These are phyloP conservation scores for Pythium biforme DNA, from an alignment of 352 stramenopile species.

Conservation along the genomic window DNA sequence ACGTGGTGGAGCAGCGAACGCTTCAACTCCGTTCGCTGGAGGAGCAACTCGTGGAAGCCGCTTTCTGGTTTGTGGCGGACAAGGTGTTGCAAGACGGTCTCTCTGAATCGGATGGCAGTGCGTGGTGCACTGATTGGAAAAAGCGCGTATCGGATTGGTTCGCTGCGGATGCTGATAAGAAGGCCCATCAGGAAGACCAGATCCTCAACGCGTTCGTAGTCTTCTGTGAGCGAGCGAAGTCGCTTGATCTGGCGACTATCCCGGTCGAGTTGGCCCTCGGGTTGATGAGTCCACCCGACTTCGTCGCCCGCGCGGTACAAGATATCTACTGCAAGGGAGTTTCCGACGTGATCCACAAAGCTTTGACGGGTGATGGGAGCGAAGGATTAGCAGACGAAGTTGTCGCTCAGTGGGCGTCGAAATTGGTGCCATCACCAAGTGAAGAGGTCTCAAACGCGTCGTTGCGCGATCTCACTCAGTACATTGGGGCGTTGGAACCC, in stretches of 20 bases:
- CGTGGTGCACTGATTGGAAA: conserved; percentile 17
- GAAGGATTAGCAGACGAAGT: conserved; percentile 7
- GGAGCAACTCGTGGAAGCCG: conserved; percentile 19
- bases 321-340: conserved; percentile 30
- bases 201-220: conserved; percentile 28
- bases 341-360: conserved; percentile 25
- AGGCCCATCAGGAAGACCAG: conserved; percentile 16
- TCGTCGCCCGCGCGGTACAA: conserved; percentile 15
- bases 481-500: conserved; percentile 7
- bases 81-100: conserved; percentile 1
- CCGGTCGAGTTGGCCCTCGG: conserved; percentile 23
- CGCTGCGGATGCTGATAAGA: not conserved
- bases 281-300: conserved; percentile 18
- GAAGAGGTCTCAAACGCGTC: not conserved
- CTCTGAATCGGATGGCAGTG: not conserved
- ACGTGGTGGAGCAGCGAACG: conserved; percentile 2
- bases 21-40: conserved; percentile 6
- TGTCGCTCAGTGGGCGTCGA: conserved; percentile 16
- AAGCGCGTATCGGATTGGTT: conserved; percentile 18
- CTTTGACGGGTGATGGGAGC: conserved; percentile 11
- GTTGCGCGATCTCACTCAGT: conserved; percentile 7
- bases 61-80: conserved; percentile 27
- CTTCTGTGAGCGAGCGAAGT: conserved; percentile 21
- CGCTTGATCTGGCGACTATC: conserved; percentile 23
- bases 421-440: not conserved